These are phyloP conservation scores for Primulina tabacum DNA, from an alignment of 257 asterid species.

Conservation along the genomic window DNA sequence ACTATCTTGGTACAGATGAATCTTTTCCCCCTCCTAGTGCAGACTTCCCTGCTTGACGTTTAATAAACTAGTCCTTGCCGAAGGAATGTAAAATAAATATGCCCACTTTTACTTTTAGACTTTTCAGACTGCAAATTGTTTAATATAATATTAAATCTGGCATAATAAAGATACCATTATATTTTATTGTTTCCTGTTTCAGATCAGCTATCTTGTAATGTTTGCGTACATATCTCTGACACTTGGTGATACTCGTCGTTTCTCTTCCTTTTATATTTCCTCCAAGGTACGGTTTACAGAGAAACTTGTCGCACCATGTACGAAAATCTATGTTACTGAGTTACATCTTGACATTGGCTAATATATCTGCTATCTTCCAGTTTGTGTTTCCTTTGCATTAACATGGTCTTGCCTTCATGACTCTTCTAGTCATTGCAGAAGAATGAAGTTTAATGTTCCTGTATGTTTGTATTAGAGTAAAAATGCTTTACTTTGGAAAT, in stretches of 20 bases:
- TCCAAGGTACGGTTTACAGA: constrained; percentile 64
- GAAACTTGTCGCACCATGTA: constrained; percentile 7
- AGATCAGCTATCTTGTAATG: constrained; percentile 99
- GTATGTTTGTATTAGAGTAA: too few relatives aligned
- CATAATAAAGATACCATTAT: neutral
- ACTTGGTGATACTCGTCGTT: constrained; percentile 83
- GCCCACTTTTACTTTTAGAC: neutral
- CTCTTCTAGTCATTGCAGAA: neutral
- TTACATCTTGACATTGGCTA: neutral
- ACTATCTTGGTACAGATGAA: constrained; percentile 70
- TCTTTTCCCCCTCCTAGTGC: constrained; percentile 15
- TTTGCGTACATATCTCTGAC: constrained; percentile 98
- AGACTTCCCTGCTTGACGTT: neutral
- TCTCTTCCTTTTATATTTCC: constrained; percentile 74
- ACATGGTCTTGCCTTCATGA: neutral
- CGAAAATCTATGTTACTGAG: neutral
- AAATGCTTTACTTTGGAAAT: neutral
- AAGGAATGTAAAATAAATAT: neutral
- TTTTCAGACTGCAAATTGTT: neutral
- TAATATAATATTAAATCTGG: neutral
- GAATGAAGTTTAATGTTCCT: too few relatives aligned
- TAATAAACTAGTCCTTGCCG: neutral
- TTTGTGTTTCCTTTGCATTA: neutral
- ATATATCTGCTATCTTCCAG: neutral
- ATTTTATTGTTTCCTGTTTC: constrained; percentile 31